phyloP scores from a whole-genome alignment of 1,139 yeast species.

The Sugiyamaella xylanicola region DNA sequence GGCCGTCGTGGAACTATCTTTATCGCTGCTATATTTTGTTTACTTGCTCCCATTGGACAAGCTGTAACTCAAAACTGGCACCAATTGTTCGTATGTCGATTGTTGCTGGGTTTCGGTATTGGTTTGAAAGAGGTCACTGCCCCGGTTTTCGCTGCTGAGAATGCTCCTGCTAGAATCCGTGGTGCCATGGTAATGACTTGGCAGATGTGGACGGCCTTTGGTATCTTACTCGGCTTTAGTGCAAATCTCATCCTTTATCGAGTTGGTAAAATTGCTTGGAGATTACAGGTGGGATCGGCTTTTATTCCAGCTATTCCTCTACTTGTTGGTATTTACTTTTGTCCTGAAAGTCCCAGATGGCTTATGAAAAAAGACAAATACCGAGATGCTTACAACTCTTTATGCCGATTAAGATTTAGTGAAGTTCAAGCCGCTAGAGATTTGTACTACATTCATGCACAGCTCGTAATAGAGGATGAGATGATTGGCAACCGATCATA shows the following conservation, averaged over 20 bases:
- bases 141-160: constrained; percentile 82
- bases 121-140: constrained; percentile 74
- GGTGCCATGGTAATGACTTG: constrained; percentile 83
- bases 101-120: constrained; percentile 72
- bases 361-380: constrained; percentile 62
- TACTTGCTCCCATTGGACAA: constrained; percentile 43
- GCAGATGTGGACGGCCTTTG: constrained; percentile 86
- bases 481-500: constrained; percentile 36
- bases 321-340: constrained; percentile 28
- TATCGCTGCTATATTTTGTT: constrained; percentile 61
- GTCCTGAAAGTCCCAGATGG: constrained; percentile 61
- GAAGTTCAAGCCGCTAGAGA: constrained; percentile 72
- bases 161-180: constrained; percentile 71
- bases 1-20: constrained; percentile 78
- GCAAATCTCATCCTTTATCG: constrained; percentile 61
- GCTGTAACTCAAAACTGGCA: constrained; percentile 72
- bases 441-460: constrained; percentile 64
- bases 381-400: constrained; percentile 56
- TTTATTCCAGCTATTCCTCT: constrained; percentile 39
- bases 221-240: constrained; percentile 78
- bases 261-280: constrained; percentile 45
- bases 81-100: constrained; percentile 71
- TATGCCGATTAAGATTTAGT: constrained; percentile 52
- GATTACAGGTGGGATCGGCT: constrained; percentile 32
- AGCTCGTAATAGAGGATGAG: constrained; percentile 61